Base-by-base conservation (phyloP, 2,329 filamentous ascomycete species). In the Blumeria graminis region DNA sequence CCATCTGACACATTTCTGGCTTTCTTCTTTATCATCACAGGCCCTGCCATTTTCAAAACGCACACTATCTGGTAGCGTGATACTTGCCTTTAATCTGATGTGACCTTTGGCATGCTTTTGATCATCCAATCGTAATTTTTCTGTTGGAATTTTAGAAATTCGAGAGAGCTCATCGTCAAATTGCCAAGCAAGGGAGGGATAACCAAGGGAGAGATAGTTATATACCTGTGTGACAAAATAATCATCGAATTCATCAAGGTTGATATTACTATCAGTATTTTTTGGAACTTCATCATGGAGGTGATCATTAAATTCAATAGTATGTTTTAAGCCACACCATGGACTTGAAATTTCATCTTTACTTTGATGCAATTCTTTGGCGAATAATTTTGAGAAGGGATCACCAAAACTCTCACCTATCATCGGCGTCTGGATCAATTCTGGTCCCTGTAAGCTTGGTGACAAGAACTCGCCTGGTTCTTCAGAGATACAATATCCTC, bases 121-220 rank as follows among this genome's bases (percentile, higher is more conserved):
- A 65, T 95, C 89, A 64, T 90, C 81, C 54, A 75, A 73, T 60
- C 81, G 72, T 50, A 96, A 74, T 56, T 89, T 82, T 2, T 75
- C 71, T 7, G 90, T 65, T 0, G 77, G 66, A 6, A 94, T 80
- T 9, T 76, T 74, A 35, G 82, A 84, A 57, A 95, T 93, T 66
- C 84, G 86, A 62, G 81, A 79, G 18, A 96, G 73, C 71, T 96
- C 90, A 10, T 81, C 76, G 65, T 96, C 90, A 65, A 86, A 96
- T 39, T 78, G 76, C 22, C 83, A 79, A 10, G 89, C 90, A 64
- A 88, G 80, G 36, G 86, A 82, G 3, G 90, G 89, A 67, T 95
- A 95, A 5, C 90, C 90, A 5, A 96, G 76, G 0, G 87, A 94
- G 14, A 96, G 75, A 68, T 96, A 96, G 68, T 96, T 95, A 74